Evolutionary conservation across 2,329 filamentous ascomycete genomes (phyloP).

Genomic region (Diaporthe eres): DNA sequence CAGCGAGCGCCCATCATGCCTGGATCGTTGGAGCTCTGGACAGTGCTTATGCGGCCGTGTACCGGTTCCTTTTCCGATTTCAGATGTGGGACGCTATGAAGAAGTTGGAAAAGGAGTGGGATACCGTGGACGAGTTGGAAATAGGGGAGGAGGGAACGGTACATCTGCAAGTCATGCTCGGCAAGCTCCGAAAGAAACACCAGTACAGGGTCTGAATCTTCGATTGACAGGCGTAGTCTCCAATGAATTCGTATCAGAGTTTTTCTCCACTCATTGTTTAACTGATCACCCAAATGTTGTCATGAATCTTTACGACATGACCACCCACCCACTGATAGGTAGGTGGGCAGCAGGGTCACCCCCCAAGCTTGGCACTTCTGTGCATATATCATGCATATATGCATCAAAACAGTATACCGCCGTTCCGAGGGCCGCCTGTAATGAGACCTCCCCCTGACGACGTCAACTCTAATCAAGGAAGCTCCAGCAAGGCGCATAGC

Average conservation of each 20-base stretch:
- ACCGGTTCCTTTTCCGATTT: not conserved
- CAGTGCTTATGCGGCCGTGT: not conserved
- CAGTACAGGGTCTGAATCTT: not conserved
- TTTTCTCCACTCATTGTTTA: too few species aligned
- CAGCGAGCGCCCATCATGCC: not conserved
- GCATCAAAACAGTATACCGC: not conserved
- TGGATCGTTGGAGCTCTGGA: not conserved
- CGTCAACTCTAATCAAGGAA: conserved; percentile 23
- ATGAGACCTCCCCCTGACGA: conserved; percentile 13
- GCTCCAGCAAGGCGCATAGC: not conserved
- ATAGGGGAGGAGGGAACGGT: not conserved
- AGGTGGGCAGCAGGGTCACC: not conserved
- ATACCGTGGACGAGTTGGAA: not conserved
- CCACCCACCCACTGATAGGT: not conserved
- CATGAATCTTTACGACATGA: not conserved
- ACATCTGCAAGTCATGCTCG: not conserved
- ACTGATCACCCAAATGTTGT: not conserved
- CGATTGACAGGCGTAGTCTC: not conserved
- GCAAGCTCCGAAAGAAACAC: not conserved
- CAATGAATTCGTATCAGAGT: not conserved
- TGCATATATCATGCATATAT: not conserved
- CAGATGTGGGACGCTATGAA: not conserved
- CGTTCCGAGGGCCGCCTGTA: not conserved
- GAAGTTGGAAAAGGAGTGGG: not conserved
- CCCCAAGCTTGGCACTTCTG: not conserved